These are phyloP conservation scores for Paraconiothyrium sp. DNA, from an alignment of 2,329 filamentous ascomycete genomes.

Conservation along the genomic window DNA sequence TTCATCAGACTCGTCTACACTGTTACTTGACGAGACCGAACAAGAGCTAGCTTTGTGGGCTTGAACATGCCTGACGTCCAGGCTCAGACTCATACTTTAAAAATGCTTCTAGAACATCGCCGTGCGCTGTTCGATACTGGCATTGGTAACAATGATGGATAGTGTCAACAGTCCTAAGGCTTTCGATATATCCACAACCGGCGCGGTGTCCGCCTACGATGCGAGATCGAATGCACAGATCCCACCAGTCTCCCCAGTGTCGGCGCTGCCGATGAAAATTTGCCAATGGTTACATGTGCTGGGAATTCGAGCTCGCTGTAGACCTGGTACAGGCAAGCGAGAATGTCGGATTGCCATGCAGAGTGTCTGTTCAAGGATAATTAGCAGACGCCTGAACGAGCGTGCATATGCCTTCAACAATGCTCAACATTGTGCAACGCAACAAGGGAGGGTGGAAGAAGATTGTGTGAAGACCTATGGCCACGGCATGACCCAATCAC, in stretches of 20 bases:
- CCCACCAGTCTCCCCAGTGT: constrained; percentile 45
- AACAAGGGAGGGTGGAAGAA: neutral
- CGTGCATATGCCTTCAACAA: constrained; percentile 1
- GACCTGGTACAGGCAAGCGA: neutral
- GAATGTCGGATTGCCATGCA: neutral
- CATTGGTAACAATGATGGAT: constrained; percentile 32
- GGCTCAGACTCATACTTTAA: neutral
- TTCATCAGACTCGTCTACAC: neutral
- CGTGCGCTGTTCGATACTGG: constrained; percentile 24
- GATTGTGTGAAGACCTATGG: neutral
- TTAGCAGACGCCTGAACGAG: neutral
- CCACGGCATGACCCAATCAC: neutral
- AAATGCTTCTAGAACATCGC: constrained; percentile 32
- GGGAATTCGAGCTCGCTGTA: neutral
- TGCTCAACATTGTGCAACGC: neutral
- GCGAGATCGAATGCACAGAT: constrained; percentile 43
- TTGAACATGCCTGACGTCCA: neutral
- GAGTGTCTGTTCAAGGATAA: neutral
- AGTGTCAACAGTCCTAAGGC: constrained; percentile 35
- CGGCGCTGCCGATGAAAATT: constrained; percentile 39
- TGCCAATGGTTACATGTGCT: constrained; percentile 46
- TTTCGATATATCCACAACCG: constrained; percentile 35
- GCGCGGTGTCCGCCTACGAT: constrained; percentile 29
- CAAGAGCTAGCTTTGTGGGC: neutral
- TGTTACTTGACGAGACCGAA: neutral